Base-by-base conservation (phyloP, 176 grass and related monocot genomes). In the Phoenix dactylifera region DNA sequence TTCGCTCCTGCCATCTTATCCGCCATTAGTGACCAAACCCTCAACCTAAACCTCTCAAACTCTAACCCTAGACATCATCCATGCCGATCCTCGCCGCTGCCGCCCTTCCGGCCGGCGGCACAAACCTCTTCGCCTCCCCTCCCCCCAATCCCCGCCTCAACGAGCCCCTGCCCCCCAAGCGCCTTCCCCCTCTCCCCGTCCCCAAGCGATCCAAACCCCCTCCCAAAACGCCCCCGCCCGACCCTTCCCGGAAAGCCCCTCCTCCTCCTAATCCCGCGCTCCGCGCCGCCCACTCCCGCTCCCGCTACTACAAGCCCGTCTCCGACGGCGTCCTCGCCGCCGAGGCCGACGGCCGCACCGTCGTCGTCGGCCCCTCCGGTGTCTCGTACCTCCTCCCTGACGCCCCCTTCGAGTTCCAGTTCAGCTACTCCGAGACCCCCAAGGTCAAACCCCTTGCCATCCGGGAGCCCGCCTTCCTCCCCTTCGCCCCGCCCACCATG, bases 391-490 rank as follows among this genome's bases (percentile, higher is more conserved):
- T 78, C 16, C 80, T 97, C 24, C 92, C 92, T 0, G 76, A 63
- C 15, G 92, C 92, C 19, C 92, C 92, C 15, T 97, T 97, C 58
- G 92, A 97, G 55, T 97, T 97, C 65, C 87, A 85, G 62, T 97
- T 90, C 83, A 90, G 86, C 73, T 97, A 97, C 72, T 97, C 92
- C 51, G 92, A 97, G 80, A 69, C 59, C 16, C 92, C 92, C 15
- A 82, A 84, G 24, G 81, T 74, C 6, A 69, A 82, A n/a, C 92
- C 92, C 51, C 70, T 97, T 22, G 92, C 92, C 58, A 87, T 97
- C 65, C 92, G 92, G 54, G 92, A 97, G 68, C 92, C 92, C 14
- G 87, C 92, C 54, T 97, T 97, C 85, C 82, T 97, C 51, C 92
- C 92, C 53, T 97, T 97, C 80, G 83, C 87, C 3, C 87, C 92